phyloP scores from a whole-genome alignment of 129 eudicot species.

The Escallonia rubra region DNA sequence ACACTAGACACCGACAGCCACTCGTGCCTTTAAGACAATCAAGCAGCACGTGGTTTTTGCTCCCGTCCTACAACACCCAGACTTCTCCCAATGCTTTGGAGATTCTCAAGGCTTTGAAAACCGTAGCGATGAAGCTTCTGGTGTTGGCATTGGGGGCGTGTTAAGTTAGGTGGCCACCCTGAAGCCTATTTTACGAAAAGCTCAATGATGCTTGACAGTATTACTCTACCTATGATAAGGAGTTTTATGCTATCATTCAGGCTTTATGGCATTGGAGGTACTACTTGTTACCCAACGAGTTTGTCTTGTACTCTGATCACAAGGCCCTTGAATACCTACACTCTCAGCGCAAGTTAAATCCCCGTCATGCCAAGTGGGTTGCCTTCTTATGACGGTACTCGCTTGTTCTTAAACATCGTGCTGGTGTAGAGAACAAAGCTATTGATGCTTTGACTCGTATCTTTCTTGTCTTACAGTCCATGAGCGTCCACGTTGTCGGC shows the following conservation, averaged over 20 bases:
- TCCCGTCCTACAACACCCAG: background rate
- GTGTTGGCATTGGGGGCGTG: background rate
- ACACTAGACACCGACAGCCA: background rate
- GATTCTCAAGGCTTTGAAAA: constrained; percentile 1
- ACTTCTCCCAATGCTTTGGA: background rate
- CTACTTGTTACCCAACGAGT: background rate
- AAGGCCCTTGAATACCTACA: background rate
- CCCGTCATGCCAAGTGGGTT: too few species aligned
- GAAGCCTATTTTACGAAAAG: background rate
- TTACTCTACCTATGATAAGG: background rate
- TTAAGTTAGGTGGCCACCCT: background rate
- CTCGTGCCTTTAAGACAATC: background rate
- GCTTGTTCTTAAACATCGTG: too few species aligned
- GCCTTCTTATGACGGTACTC: too few species aligned
- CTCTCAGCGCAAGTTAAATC: background rate
- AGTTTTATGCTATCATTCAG: background rate
- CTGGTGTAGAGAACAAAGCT: too few species aligned
- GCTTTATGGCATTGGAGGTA: background rate
- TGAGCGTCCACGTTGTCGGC: too few species aligned
- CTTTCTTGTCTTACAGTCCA: too few species aligned
- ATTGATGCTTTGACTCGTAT: too few species aligned
- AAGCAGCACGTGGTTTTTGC: background rate
- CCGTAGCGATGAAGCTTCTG: background rate
- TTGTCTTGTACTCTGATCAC: background rate
- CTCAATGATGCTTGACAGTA: background rate